Base-by-base conservation (phyloP, 306 rosid species). In the Lablab purpureus region DNA sequence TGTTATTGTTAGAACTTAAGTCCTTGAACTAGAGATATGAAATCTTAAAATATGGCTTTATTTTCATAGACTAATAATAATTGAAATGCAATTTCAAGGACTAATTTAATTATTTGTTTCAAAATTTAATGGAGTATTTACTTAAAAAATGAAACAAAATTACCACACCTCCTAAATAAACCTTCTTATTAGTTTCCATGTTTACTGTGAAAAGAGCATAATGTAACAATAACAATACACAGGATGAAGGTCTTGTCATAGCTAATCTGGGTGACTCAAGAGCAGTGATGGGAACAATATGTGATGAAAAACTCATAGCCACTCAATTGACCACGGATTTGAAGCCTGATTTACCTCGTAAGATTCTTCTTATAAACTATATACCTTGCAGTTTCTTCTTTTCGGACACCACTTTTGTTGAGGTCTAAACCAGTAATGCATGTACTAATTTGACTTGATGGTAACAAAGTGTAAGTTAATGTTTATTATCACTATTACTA, bases 261-360 rank as follows among this genome's bases (percentile, higher is more conserved):
- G 97, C 92, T 32, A 93, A 93, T 83, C 36, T 93, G 60, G 98
- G 98, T 12, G 98, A 93, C 59, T 93, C 98, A 10, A 91, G 98
- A 77, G 98, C 97, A 0, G 66, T 91, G n/a, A 70, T 93, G 75
- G 98, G 97, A 71, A 91, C 87, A 67, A 82, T 74, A 3, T 64
- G 70, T 1, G 87, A 89, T 9, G 81, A 67, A 28, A 84, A 89
- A 83, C 70, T 89, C 34, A 19, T 25, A 21, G 88, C 87, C 40
- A 56, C 86, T 78, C 98, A 88, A 50, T 80, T 93, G 74, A 93
- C 94, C 34, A 89, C 91, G 12, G 94, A 93, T 87, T 81, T 89
- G 67, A 93, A 93, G 83, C 97, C 97, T 10, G 86, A 82, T 51
- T 76, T 93, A 71, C 92, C 90, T 19, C 22, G 98, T 91, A 84